Evolutionary conservation across 2,329 filamentous ascomycete genomes (phyloP).

Genomic region (Karstenula rhodostoma): DNA sequence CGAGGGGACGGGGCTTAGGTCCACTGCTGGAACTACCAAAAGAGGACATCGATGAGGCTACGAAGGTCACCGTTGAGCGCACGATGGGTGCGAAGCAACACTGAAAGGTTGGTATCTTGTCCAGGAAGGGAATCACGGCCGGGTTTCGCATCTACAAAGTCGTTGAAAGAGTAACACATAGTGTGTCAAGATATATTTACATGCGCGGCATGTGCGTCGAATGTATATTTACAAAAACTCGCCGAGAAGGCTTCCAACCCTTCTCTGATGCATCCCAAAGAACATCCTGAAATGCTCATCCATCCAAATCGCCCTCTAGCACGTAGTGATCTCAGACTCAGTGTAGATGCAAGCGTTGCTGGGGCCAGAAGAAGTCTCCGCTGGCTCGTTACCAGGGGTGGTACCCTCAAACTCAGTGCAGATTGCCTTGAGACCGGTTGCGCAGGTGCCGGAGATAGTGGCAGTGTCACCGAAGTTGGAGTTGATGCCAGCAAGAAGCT

Average conservation of each 20-base stretch:
- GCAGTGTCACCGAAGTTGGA: conserved; percentile 59
- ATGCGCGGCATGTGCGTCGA: conserved; percentile 11
- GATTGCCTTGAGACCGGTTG: conserved; percentile 26
- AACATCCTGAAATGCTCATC: not conserved
- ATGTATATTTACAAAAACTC: conserved; percentile 11
- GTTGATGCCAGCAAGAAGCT: conserved; percentile 57
- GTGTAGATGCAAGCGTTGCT: conserved; percentile 37
- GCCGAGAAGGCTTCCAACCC: not conserved
- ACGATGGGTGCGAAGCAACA: not conserved
- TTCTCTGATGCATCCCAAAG: not conserved
- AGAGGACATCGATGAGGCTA: not conserved
- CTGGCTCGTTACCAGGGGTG: conserved; percentile 28
- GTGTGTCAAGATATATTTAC: conserved; percentile 7
- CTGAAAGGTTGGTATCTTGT: not conserved
- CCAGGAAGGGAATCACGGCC: too few species aligned
- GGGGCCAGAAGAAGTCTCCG: conserved; percentile 22
- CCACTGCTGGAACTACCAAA: not conserved
- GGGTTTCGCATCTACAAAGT: too few species aligned
- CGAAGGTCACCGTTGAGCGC: not conserved
- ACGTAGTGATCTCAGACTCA: conserved; percentile 39
- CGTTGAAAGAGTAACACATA: not conserved
- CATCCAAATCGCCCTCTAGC: conserved; percentile 26
- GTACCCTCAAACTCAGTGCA: conserved; percentile 35
- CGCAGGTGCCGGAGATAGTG: conserved; percentile 38
- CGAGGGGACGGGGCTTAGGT: too few species aligned